A percentile compares a stretch with the other conserved stretches of the same genome.
Evolutionary conservation across 768 basidiomycete species (phyloP).

Genomic region (Tylopilus balloui): DNA sequence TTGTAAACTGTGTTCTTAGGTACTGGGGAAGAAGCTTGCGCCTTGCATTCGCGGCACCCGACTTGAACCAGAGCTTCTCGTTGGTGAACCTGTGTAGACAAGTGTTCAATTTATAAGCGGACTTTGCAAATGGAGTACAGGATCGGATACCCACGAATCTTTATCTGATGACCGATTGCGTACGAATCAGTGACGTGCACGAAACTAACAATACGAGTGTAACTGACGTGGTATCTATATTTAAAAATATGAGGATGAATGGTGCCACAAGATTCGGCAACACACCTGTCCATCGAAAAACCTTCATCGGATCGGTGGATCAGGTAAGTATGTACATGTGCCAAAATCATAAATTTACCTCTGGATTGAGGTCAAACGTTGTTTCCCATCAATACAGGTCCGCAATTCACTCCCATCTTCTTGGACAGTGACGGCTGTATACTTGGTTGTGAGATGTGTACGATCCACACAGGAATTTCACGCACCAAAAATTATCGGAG

Average conservation of each 20-base stretch:
- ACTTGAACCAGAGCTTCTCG: slow-evolving; percentile 37
- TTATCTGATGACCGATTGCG: slow-evolving; percentile 28
- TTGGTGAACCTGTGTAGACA: slow-evolving; percentile 25
- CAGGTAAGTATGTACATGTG: background rate
- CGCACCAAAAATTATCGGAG: slow-evolving; percentile 63
- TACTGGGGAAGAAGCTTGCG: slow-evolving; percentile 33
- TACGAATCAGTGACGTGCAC: slow-evolving; percentile 6
- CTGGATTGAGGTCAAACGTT: slow-evolving; percentile 61
- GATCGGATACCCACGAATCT: slow-evolving; percentile 33
- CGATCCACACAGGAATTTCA: background rate
- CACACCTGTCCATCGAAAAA: slow-evolving; percentile 55
- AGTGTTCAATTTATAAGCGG: background rate
- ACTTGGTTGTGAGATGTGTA: background rate
- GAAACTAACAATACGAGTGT: background rate
- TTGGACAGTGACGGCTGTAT: slow-evolving; percentile 35
- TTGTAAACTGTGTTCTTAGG: slow-evolving; percentile 36
- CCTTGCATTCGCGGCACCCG: slow-evolving; percentile 14
- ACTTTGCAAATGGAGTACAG: background rate
- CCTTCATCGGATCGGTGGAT: slow-evolving; percentile 27
- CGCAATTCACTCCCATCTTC: slow-evolving; percentile 43
- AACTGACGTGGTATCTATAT: slow-evolving; percentile 43
- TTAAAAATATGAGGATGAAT: slow-evolving; percentile 5
- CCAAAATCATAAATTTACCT: slow-evolving; percentile 34
- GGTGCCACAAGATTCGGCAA: slow-evolving; percentile 8
- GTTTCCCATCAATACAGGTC: slow-evolving; percentile 70